Conservation (phyloP, 176 grass and related monocot species). For the Puccinellia tenuiflora region DNA sequence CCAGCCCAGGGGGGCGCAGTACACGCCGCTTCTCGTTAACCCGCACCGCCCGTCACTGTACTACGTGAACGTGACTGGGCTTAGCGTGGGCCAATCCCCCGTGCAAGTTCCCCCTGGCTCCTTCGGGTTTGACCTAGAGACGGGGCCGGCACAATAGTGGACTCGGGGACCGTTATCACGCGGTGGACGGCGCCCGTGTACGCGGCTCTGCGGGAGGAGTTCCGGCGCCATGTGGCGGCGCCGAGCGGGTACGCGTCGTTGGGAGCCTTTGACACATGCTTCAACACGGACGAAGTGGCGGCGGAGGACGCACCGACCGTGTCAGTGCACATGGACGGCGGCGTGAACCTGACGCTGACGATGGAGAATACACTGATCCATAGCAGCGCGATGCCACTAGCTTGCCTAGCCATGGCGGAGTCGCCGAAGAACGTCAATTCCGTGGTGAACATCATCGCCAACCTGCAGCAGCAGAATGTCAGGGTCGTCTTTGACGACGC, state of each 20-base stretch:
- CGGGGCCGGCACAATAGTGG: constrained; percentile 71
- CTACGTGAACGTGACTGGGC: constrained; percentile 79
- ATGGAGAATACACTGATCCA: constrained; percentile 90
- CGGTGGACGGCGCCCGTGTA: constrained; percentile 76
- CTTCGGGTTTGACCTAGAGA: constrained; percentile 55
- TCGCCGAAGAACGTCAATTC: constrained; percentile 63
- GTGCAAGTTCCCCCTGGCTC: constrained; percentile 43
- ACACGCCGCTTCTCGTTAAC: constrained; percentile 73
- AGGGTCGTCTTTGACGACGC: constrained; percentile 68
- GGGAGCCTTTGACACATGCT: constrained; percentile 95
- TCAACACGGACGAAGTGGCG: constrained; percentile 73
- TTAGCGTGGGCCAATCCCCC: constrained; percentile 46
- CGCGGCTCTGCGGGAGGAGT: constrained; percentile 67
- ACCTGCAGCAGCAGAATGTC: constrained; percentile 88
- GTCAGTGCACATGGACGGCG: constrained; percentile 57
- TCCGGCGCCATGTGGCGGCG: constrained; percentile 65
- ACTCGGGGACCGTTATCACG: constrained; percentile 87
- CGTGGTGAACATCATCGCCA: constrained; percentile 80
- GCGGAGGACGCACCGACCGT: constrained; percentile 33
- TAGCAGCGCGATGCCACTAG: constrained; percentile 76
- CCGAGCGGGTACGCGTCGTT: constrained; percentile 74
- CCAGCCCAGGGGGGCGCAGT: not conserved
- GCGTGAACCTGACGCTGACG: constrained; percentile 52
- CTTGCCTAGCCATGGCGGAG: constrained; percentile 87
- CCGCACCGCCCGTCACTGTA: constrained; percentile 82